phyloP scores from a whole-genome alignment of 352 stramenopile genomes.

The Globisporangium takayamanum region DNA sequence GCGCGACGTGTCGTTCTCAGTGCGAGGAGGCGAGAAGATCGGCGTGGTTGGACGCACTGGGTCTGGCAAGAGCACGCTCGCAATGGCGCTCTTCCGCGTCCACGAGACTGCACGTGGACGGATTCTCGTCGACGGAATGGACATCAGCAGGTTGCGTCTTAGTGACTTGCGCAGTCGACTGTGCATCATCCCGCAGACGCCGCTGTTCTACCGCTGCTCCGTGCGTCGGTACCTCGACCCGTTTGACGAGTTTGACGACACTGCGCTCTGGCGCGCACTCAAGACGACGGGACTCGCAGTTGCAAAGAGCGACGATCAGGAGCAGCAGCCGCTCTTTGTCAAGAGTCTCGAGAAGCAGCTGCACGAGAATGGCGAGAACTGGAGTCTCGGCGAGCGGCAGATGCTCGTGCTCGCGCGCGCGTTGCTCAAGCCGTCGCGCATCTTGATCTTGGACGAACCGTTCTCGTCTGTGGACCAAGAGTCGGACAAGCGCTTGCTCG shows the following conservation, averaged over 20 bases:
- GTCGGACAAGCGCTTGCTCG: conserved; percentile 74
- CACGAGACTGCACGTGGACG: conserved; percentile 37
- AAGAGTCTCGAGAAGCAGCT: conserved; percentile 34
- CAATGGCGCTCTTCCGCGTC: conserved; percentile 50
- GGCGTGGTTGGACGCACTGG: conserved; percentile 49
- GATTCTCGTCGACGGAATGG: conserved; percentile 86
- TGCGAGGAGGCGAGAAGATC: conserved; percentile 37
- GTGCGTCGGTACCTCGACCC: conserved; percentile 91
- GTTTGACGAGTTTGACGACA: conserved; percentile 68
- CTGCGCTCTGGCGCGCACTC: conserved; percentile 33
- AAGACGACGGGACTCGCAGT: too few relatives aligned
- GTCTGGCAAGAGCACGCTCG: conserved; percentile 47
- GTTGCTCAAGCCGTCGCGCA: conserved; percentile 74
- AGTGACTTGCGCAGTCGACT: conserved; percentile 30
- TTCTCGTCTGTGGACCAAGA: conserved; percentile 74
- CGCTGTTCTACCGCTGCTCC: conserved; percentile 88
- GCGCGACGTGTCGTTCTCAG: conserved; percentile 32
- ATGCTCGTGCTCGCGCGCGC: conserved; percentile 86
- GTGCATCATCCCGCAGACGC: conserved; percentile 82
- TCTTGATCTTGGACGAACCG: conserved; percentile 88
- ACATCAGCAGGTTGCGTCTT: conserved; percentile 31
- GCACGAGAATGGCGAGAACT: conserved; percentile 65
- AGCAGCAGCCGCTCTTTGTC: not conserved
- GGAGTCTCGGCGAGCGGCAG: conserved; percentile 86
- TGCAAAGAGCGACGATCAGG: too few relatives aligned